phyloP scores from a whole-genome alignment of 176 grass and related monocot species.

The Triticum timopheevii region DNA sequence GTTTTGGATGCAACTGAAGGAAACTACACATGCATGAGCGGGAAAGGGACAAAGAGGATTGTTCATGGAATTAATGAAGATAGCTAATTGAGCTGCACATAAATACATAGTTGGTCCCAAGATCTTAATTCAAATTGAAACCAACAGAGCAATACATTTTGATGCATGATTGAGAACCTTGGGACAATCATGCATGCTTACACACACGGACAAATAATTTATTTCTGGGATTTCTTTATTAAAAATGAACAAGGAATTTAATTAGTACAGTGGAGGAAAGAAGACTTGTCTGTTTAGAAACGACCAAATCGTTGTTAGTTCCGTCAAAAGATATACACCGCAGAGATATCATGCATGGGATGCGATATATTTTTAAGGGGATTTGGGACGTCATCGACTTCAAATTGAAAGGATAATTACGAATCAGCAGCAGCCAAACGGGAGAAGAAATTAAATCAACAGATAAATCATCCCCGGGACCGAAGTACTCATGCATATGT shows the following conservation, averaged over 20 bases:
- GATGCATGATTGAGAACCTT: slow-evolving; percentile 31
- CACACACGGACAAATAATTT: background rate
- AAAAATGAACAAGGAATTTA: background rate
- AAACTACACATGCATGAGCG: slow-evolving; percentile 14
- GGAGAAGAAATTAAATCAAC: background rate
- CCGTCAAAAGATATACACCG: background rate
- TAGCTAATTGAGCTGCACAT: background rate
- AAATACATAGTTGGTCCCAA: background rate
- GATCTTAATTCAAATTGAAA: slow-evolving; percentile 25
- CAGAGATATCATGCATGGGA: background rate
- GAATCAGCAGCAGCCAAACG: background rate
- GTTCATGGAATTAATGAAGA: slow-evolving; percentile 24
- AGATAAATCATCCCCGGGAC: background rate
- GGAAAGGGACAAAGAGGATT: slow-evolving; percentile 41
- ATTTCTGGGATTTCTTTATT: background rate
- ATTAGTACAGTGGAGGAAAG: slow-evolving; percentile 1
- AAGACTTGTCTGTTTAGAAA: slow-evolving; percentile 17
- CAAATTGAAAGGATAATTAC: background rate
- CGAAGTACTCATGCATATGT: background rate
- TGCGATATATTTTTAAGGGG: slow-evolving; percentile 9
- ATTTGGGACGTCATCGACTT: background rate
- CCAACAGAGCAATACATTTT: slow-evolving; percentile 21
- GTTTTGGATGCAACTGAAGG: slow-evolving; percentile 21
- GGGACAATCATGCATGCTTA: background rate
- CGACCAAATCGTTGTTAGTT: background rate